Conservation (phyloP, 2,329 filamentous ascomycete genomes). For the Davidsoniella virescens region DNA sequence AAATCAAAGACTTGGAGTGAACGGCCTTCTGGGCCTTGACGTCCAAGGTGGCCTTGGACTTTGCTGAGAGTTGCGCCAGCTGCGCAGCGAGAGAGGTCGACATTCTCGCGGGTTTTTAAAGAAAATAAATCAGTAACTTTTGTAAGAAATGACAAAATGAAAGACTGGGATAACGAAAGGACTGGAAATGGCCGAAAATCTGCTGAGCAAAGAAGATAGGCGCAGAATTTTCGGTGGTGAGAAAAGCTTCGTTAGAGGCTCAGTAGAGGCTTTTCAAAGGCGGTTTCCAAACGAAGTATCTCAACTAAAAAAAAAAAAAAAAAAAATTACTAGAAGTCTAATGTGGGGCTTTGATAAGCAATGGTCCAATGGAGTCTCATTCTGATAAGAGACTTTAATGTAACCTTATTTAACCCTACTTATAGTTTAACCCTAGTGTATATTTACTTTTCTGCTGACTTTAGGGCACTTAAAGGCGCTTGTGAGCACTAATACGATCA, state of each 20-base stretch:
- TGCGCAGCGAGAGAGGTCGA: slow-evolving; percentile 79
- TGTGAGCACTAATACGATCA: no score
- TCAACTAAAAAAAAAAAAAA: slow-evolving; percentile 8
- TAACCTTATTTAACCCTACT: background rate
- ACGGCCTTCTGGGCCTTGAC: slow-evolving; percentile 82
- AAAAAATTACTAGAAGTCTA: slow-evolving; percentile 7
- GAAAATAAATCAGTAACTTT: slow-evolving; percentile 3
- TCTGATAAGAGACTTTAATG: background rate
- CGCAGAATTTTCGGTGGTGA: background rate
- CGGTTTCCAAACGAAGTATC: background rate
- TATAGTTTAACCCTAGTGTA: no score
- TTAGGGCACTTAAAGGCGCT: no score
- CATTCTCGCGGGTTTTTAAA: slow-evolving; percentile 32
- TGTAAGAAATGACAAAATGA: background rate
- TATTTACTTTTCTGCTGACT: no score
- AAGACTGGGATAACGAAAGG: background rate
- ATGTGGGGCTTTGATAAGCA: slow-evolving; percentile 9
- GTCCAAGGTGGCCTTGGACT: slow-evolving; percentile 79
- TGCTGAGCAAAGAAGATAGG: background rate
- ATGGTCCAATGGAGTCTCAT: slow-evolving; percentile 9
- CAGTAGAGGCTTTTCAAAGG: background rate
- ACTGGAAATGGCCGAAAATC: background rate
- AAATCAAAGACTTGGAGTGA: slow-evolving; percentile 89
- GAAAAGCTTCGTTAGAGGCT: background rate
- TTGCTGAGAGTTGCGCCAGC: slow-evolving; percentile 78